Conservation (phyloP, 768 basidiomycete species). For the Serendipita sp. region DNA sequence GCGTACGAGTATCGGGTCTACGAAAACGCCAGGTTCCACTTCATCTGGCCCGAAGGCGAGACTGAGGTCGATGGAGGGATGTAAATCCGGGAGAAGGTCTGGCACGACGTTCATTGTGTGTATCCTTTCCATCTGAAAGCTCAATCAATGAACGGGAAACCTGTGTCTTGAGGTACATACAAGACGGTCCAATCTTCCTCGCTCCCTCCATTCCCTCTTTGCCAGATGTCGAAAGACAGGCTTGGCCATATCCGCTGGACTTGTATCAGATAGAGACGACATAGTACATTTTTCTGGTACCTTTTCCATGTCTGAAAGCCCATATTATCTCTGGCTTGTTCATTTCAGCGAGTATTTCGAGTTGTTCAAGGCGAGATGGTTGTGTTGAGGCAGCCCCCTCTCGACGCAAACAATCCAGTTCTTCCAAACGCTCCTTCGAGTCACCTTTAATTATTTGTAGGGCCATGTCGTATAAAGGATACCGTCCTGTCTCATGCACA, state of each 20-base stretch:
- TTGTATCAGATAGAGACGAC: background rate
- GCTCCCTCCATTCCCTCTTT: slow-evolving; percentile 72
- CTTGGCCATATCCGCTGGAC: slow-evolving; percentile 21
- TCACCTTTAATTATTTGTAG: slow-evolving; percentile 52
- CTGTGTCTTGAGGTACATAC: slow-evolving; percentile 27
- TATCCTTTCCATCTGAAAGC: slow-evolving; percentile 71
- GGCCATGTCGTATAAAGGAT: slow-evolving; percentile 54
- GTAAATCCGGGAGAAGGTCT: slow-evolving; percentile 58
- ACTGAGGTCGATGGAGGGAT: slow-evolving; percentile 59
- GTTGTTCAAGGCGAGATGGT: slow-evolving; percentile 25
- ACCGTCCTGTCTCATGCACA: background rate
- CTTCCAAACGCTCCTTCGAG: slow-evolving; percentile 28
- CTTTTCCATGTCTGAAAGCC: slow-evolving; percentile 62
- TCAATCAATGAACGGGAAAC: background rate
- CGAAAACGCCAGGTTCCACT: slow-evolving; percentile 55
- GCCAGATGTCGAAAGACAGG: slow-evolving; percentile 60
- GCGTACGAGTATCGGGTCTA: slow-evolving; percentile 50
- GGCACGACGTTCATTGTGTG: slow-evolving; percentile 85
- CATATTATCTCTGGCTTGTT: slow-evolving; percentile 76
- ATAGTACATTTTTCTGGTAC: slow-evolving; percentile 25
- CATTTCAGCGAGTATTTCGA: slow-evolving; percentile 65
- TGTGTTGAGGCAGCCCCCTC: background rate
- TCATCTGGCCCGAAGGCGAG: slow-evolving; percentile 32
- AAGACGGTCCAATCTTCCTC: slow-evolving; percentile 69
- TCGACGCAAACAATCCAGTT: background rate